Base-by-base conservation (phyloP, 306 rosid genomes). In the Macrotyloma uniflorum region DNA sequence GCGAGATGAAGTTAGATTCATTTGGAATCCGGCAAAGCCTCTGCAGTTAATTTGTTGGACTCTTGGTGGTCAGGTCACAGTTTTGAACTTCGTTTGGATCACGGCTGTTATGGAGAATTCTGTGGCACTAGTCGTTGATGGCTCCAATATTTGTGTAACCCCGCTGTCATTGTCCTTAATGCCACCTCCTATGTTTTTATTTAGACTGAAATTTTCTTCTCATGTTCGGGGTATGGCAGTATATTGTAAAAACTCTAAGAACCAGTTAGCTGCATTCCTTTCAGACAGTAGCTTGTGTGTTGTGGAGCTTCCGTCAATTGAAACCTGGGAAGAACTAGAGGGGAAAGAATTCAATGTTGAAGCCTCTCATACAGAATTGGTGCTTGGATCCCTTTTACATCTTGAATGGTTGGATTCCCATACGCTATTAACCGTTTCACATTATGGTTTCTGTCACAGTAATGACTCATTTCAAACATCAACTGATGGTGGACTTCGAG, bases 121-220 rank as follows among this genome's bases (percentile, higher is more conserved):
- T 18, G 83, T 84, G 46, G 91, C 97, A 20, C 85, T 95, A 38
- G 91, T 93, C 28, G 79, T 90, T 55, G 99, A 95, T 82, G 98
- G 84, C 63, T 79, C 89, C 70, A 85, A 80, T 64, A 77, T 95
- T 78, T 84, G 62, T 54, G 91, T 91, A 47, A 93, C 99, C 40
- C 94, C 99, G 14, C 89, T 93, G 69, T 82, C 91, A 61, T 79
- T 91, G 36, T 88, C 85, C 2, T 76, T 95, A 42, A 88, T 93
- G 90, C 98, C 99, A 15, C 99, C 98, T 55, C 97, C 99, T 53
- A 85, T 95, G 97, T 90, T 83, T 86, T 75, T 88, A 42, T 95
- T 95, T 85, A 80, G 82, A 84, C 89, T 95, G 77, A 87, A 85
- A 38, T 95, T 93, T 87, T 79, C 93, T 6, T 80, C 91, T 66